Base-by-base conservation (phyloP, 2,329 filamentous ascomycete species). In the Aureobasidium sp. region DNA sequence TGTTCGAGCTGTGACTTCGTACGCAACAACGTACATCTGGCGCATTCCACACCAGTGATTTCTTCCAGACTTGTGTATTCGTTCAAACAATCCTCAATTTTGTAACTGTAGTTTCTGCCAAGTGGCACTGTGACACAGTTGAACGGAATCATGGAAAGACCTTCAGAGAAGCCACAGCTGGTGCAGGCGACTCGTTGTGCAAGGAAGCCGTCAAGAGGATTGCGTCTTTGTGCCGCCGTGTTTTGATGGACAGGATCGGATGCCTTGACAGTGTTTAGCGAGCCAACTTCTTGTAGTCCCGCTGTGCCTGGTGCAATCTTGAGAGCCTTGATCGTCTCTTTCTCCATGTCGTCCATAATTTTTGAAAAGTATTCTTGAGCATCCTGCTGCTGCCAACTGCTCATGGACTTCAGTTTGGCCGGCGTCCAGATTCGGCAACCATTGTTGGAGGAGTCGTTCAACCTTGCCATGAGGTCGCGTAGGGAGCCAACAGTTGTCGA, bases 301-400 rank as follows among this genome's bases (percentile, higher is more conserved):
- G 61, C 49, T 53, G 69, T 65, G 13, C 57, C 50, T 47, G 64
- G 63, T 27, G 49, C 61, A 11, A 63, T 60, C 5, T 48, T 55
- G 10, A 66, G 53, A 14, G 61, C 75, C 73, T 68, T 76, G 61
- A 64, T 77, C 71, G 71, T 74, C 71, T 67, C 78, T 72, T 71
- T 79, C 65, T 63, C 91, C 51, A 97, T 75, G 60, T 74, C 72
- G 49, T 74, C 72, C 66, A 74, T 69, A 14, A 99, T 81, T 69
- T 93, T 95, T 16, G 91, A 93, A 69, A 90, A 97, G 73, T 97
- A 99, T 73, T 99, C 94, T 71, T 97, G 94, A 5, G 94, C 94
- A 75, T 99, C 94, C 74, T 99, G 94, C 72, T 97, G 94, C 67
- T 95, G 89, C 84, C 89, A 96, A 34, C 90, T 96, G 73, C 88